phyloP scores from a whole-genome alignment of 345 rosid species.

The Pistacia atlantica region DNA sequence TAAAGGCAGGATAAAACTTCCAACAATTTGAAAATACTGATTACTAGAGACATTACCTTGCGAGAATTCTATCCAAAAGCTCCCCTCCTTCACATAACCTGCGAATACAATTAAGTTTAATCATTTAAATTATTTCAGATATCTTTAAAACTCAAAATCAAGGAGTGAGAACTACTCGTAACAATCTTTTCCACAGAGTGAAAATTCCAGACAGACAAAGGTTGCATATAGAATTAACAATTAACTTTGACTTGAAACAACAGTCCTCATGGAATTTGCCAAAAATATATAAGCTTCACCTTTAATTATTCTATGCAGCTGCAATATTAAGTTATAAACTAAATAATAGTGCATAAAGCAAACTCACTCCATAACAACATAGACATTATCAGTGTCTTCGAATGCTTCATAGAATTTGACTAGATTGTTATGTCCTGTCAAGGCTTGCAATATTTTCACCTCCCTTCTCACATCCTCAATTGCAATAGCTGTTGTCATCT shows the following conservation, averaged over 20 bases:
- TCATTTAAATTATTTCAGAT: constrained; percentile 7
- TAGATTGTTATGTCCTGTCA: constrained; percentile 87
- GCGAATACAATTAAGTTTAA: constrained; percentile 31
- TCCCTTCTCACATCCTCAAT: constrained; percentile 98
- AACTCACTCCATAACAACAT: constrained; percentile 94
- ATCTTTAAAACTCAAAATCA: constrained; percentile 1
- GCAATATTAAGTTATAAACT: constrained; percentile 13
- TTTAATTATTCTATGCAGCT: neutral
- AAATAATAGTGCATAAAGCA: neutral
- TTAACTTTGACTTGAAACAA: neutral
- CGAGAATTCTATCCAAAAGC: constrained; percentile 83
- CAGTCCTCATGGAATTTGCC: constrained; percentile 2
- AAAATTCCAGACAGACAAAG: neutral
- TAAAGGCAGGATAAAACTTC: neutral
- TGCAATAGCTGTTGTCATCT: constrained; percentile 98
- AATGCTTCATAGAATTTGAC: constrained; percentile 87
- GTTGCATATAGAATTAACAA: neutral
- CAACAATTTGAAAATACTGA: constrained; percentile 1
- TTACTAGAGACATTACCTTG: constrained; percentile 52
- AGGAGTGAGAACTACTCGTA: neutral
- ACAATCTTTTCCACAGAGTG: neutral
- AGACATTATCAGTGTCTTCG: constrained; percentile 84
- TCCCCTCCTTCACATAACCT: constrained; percentile 99
- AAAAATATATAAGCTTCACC: constrained; percentile 1
- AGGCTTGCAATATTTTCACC: constrained; percentile 82